Evolutionary conservation across 139 green algal species (phyloP).

Genomic region (Micromonas commoda): DNA sequence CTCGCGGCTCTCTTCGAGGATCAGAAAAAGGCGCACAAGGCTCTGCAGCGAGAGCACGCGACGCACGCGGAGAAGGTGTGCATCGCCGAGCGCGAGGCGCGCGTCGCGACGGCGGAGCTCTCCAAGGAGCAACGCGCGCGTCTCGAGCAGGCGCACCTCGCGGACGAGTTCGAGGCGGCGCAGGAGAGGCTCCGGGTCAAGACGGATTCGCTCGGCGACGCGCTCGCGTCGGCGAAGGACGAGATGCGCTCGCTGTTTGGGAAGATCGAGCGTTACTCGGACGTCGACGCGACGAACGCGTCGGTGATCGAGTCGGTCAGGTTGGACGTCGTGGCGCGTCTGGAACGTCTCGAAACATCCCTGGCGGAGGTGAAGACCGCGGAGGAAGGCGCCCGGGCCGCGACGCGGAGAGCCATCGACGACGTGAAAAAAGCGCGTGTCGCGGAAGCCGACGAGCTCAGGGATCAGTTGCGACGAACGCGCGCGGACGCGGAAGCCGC

Average conservation of each 20-base stretch:
- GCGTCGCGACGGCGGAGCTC: neutral
- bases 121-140: too few species aligned
- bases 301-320: neutral
- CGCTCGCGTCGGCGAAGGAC: neutral
- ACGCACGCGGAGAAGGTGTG: neutral
- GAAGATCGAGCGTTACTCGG: neutral
- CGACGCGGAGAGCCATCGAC: neutral
- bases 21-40: conserved; percentile 1
- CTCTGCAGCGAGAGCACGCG: neutral
- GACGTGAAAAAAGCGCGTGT: neutral
- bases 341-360: neutral
- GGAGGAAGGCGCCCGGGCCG: neutral
- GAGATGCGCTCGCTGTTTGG: neutral
- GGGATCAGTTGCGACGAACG: neutral
- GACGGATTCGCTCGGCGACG: neutral
- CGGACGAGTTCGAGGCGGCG: neutral
- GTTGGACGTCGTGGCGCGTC: neutral
- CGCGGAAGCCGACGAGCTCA: neutral
- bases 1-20: neutral
- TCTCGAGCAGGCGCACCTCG: conserved; percentile 2
- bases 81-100: neutral
- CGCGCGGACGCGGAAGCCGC: too few species aligned
- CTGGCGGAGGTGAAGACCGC: neutral
- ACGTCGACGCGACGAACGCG: neutral
- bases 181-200: neutral